Base-by-base conservation (phyloP, 495 filamentous ascomycete genomes). In the Lentithecium fluviatile region DNA sequence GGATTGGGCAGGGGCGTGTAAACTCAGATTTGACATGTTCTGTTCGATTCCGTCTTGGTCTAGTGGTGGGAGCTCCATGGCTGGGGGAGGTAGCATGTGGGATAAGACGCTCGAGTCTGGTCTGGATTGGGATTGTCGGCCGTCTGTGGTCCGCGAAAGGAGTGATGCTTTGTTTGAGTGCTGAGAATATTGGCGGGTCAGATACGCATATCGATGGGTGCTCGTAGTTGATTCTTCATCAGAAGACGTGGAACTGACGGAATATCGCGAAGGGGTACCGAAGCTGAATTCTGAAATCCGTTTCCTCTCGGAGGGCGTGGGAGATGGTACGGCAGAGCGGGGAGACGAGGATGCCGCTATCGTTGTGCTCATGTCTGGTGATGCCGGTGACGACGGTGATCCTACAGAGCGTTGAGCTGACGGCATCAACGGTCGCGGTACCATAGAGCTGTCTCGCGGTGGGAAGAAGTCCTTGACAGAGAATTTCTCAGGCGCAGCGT, bases 261-360 rank as follows among this genome's bases (percentile, higher is more conserved):
- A 56, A 37, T 60, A 60, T 17, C 32, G 57, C n/a, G 29, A 17
- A 11, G 19, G 3, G n/a, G 54, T 50, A 17, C 52, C 57, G 20
- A 56, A 56, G 57, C 62, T 66, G 36, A 66, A 56, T 21, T 56
- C 52, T n/a, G 62, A 66, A 4, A 60, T 56, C n/a, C 57, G 43
- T 38, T 60, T 60, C 20, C 50, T 46, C 12, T 49, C 43, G 1
- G 47, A 47, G 11, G 7, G 7, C 1, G 48, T 43, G 3, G 62
- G 45, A 10, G 56, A 59, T 10, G 62, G 29, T 0, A 49, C 21
- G 13, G 61, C 25, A 8, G 61, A 55, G 15, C n/a, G 15, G 20
- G 55, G 12, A 19, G 43, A 23, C 20, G 45, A 38, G 5, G 20
- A 38, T 21, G 55, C 26, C 2, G 34, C 32, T 2, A 45, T 24